These are phyloP conservation scores for Boletus pseudopeckii DNA, from an alignment of 768 basidiomycete species.

Conservation along the genomic window DNA sequence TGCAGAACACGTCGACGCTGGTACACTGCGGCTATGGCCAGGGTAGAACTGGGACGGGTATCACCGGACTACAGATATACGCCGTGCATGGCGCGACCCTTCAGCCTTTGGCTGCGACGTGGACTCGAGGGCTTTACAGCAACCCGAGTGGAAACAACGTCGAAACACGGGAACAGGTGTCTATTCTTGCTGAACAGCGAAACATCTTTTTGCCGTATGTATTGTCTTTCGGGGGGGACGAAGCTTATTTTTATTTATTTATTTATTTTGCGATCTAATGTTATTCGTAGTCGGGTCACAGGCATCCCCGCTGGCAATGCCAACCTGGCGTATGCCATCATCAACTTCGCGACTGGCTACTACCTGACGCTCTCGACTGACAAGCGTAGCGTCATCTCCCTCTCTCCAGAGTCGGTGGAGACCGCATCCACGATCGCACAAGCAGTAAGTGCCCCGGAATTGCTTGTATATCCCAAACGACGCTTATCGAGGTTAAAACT, in stretches of 20 bases:
- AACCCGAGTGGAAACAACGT: constrained; percentile 4
- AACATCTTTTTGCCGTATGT: constrained; percentile 6
- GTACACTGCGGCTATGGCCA: constrained; percentile 14
- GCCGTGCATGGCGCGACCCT: background rate
- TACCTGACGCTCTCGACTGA: constrained; percentile 7
- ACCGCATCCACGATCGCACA: background rate
- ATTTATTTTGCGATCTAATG: background rate
- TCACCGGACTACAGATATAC: constrained; percentile 8
- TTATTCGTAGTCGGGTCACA: background rate
- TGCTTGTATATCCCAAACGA: background rate
- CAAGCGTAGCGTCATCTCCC: background rate
- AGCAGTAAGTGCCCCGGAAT: background rate
- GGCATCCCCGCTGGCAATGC: background rate
- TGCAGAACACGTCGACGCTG: constrained; percentile 2
- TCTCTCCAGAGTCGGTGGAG: constrained; percentile 4
- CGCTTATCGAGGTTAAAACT: background rate
- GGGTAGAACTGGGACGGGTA: constrained; percentile 9
- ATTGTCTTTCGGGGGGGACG: too few species aligned
- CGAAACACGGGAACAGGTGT: constrained; percentile 6
- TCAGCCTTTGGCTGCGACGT: background rate
- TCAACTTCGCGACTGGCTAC: constrained; percentile 9
- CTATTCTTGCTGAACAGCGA: constrained; percentile 1
- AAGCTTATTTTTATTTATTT: background rate
- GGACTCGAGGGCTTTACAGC: background rate
- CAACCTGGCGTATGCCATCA: background rate